Base-by-base conservation (phyloP, 352 stramenopile genomes). In the Peronosclerospora sorghi region DNA sequence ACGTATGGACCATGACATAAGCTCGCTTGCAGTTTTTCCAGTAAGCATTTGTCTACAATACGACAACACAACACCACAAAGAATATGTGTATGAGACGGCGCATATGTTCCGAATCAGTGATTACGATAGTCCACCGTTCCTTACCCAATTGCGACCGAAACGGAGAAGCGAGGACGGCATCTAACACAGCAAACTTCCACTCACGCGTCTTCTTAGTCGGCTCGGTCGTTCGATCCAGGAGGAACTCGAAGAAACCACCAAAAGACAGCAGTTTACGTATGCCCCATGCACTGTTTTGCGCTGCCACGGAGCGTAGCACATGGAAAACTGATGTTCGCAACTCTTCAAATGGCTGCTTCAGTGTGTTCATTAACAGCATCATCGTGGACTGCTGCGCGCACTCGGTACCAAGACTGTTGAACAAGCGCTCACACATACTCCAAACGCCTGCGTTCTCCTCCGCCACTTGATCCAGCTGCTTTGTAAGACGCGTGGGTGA, bases 111-210 rank as follows among this genome's bases (percentile, higher is more conserved):
- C 24, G 28, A 30, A 48, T n/a, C 21, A 17, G 20, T 37, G 19
- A 44, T 35, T 14, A 17, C 17, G n/a, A 7, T 17, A 35, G n/a
- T 42, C 52, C 29, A 14, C 7, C 41, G 17, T 17, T 62, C 8
- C 70, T 50, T 51, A 83, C 73, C 70, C 17, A 92, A 48, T n/a
- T 68, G 51, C 21, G 56, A 38, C 41, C 67, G 53, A 41, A 82
- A 88, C 10, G 62, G 72, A n/a, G 77, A 90, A 8, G 62, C 70
- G 10, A 90, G 15, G 8, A 90, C 41, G 17, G 75, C 72, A 32
- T 91, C 81, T n/a, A 86, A 62, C 40, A 93, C 59, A 6, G 81
- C 74, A 52, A 93, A 93, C 52, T 93, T 93, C 81, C 81, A 93
- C 59, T 93, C 81, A 49, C 78, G 72, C 18, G 75, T 84, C 39